Evolutionary conservation across 345 rosid species (phyloP).

Genomic region (Carallia brachiata): DNA sequence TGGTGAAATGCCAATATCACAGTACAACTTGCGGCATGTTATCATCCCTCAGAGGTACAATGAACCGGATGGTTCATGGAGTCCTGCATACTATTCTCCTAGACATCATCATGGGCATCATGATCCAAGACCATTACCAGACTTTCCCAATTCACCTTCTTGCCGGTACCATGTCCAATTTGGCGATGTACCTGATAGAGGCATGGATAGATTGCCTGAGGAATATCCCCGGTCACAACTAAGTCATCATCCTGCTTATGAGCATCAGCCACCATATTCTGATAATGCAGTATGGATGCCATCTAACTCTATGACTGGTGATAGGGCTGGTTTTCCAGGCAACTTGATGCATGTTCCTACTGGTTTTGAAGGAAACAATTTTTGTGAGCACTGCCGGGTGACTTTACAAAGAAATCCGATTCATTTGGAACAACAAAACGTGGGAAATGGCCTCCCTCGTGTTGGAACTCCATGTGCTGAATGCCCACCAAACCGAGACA

Average conservation of each 20-base stretch:
- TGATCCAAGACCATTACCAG: conserved; percentile 60
- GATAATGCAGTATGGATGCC: conserved; percentile 79
- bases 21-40: conserved; percentile 52
- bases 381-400: conserved; percentile 62
- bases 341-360: conserved; percentile 55
- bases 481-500: conserved; percentile 55
- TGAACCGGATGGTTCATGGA: conserved; percentile 76
- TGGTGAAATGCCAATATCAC: conserved; percentile 51
- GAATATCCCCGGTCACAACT: conserved; percentile 62
- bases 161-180: conserved; percentile 60
- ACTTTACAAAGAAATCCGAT: conserved; percentile 58
- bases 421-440: conserved; percentile 56
- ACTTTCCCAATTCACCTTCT: conserved; percentile 78
- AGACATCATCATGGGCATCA: conserved; percentile 76
- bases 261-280: conserved; percentile 52
- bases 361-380: conserved; percentile 59
- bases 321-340: conserved; percentile 76
- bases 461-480: conserved; percentile 47
- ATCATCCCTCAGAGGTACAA: conserved; percentile 61
- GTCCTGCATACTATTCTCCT: conserved; percentile 80
- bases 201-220: conserved; percentile 65
- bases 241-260: conserved; percentile 51
- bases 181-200: conserved; percentile 61
- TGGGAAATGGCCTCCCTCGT: conserved; percentile 55
- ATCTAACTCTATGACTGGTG: conserved; percentile 52